Conservation (phyloP, 1,284 basidiomycete species). For the Ceratobasidium sp. region DNA sequence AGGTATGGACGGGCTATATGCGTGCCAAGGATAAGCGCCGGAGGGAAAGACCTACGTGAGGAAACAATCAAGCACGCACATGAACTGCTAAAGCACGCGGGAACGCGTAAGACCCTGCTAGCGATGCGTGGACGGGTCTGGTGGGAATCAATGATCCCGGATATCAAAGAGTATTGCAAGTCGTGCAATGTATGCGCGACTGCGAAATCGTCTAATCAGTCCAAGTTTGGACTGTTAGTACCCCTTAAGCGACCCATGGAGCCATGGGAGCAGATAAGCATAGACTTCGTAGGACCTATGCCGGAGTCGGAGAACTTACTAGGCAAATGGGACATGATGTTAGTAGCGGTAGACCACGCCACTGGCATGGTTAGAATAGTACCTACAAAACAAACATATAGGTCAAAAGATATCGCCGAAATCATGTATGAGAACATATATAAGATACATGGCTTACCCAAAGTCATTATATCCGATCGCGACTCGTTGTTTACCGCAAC, state of each 20-base stretch:
- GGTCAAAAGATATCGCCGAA: no score
- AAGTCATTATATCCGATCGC: conserved; percentile 52
- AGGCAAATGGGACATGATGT: conserved; percentile 59
- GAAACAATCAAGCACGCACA: conserved; percentile 32
- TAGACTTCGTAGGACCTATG: conserved; percentile 65
- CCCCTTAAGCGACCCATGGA: conserved; percentile 51
- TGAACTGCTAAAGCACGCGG: conserved; percentile 47
- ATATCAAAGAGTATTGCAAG: conserved; percentile 54
- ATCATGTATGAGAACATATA: conserved; percentile 48
- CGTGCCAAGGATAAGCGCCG: conserved; percentile 56
- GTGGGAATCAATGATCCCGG: conserved; percentile 51
- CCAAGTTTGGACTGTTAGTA: conserved; percentile 55
- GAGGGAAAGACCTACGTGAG: conserved; percentile 6
- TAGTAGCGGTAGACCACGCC: conserved; percentile 59
- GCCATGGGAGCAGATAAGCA: conserved; percentile 60
- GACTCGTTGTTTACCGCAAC: conserved; percentile 53
- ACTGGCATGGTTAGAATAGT: conserved; percentile 57
- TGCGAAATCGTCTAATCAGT: conserved; percentile 54
- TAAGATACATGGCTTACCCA: conserved; percentile 54
- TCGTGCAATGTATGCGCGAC: conserved; percentile 54
- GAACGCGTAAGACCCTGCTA: conserved; percentile 46
- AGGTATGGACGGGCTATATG: conserved; percentile 54
- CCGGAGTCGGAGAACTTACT: conserved; percentile 57
- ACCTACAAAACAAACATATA: conserved; percentile 45
- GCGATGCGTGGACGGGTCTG: conserved; percentile 47